phyloP scores from a whole-genome alignment of 2,329 filamentous ascomycete genomes.

The Xenosphaeropsis pyriputrescens region DNA sequence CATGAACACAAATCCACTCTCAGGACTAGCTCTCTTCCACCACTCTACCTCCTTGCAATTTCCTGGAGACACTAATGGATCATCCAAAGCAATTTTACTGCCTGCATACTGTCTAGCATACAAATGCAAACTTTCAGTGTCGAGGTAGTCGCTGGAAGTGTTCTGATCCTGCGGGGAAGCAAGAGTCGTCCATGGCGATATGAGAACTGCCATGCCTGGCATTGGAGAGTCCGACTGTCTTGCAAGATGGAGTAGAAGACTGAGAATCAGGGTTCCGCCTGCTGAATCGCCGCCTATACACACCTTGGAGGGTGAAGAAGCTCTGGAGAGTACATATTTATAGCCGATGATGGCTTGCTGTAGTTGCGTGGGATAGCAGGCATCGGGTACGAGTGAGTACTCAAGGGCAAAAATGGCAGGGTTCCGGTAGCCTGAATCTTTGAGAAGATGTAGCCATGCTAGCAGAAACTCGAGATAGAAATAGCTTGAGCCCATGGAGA shows the following conservation, averaged over 20 bases:
- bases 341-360: constrained; percentile 58
- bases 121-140: constrained; percentile 45
- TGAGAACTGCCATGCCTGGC: constrained; percentile 52
- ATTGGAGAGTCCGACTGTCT: constrained; percentile 4
- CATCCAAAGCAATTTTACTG: constrained; percentile 27
- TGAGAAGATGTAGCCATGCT: constrained; percentile 52
- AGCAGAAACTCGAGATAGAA: constrained; percentile 80
- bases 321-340: constrained; percentile 47
- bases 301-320: constrained; percentile 38
- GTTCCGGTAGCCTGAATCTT: constrained; percentile 48
- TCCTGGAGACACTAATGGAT: constrained; percentile 55
- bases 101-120: constrained; percentile 61
- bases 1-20: constrained; percentile 51
- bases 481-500: constrained; percentile 67
- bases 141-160: constrained; percentile 63
- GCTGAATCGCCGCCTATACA: constrained; percentile 70
- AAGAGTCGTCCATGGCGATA: constrained; percentile 71
- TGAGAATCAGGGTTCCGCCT: constrained; percentile 59
- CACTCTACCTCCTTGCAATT: constrained; percentile 47
- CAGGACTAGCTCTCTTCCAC: constrained; percentile 54
- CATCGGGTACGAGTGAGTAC: constrained; percentile 66
- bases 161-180: constrained; percentile 52
- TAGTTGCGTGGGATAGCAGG: constrained; percentile 58
- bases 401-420: constrained; percentile 69
- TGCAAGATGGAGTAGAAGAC: constrained; percentile 53